Evolutionary conservation across 2,329 filamentous ascomycete genomes (phyloP), one percentile per base, ranked within the genome.

Genomic region (Penicillium sp.): DNA sequence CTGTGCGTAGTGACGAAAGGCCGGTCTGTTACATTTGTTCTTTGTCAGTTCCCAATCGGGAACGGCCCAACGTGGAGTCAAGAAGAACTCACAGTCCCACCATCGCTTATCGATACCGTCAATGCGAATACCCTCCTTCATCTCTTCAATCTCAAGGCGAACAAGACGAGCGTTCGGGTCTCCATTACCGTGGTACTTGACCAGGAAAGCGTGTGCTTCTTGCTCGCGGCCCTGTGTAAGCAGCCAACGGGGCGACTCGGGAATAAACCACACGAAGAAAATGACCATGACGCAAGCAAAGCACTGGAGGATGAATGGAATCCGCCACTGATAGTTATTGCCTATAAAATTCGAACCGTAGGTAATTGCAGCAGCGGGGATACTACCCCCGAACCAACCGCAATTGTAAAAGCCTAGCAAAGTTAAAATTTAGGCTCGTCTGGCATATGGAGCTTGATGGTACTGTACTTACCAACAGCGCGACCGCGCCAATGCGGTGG

Each of bases 261-360:
- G 86, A 63, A 88, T 83, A 68, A 86, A 82, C 76, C 81, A 83
- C 27, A 86, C 79, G 9, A 76, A 64, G 1, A 60, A 56, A 48
- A 87, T 72, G 1, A 87, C 75, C 1, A 81, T 49, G 2, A 86
- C 52, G 0, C 86, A 78, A 0, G 83, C 83, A 0, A 85, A 68
- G 42, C 86, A 86, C 61, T 88, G 85, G 64, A 85, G 84, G 0
- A 84, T 83, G 44, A 87, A 79, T 0, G 84, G 84, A 53, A 88
- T 85, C 2, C 84, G 74, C 83, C 84, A 87, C 5, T 76, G 70
- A 62, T 71, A 79, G 66, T 79, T 63, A 63, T 55, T 77, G 33
- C 68, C 46, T 49, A 81, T 78, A 56, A 75, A 59, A 41, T 69
- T 75, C 62, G 68, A 73, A 25, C 77, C 78, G 51, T 73, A 81